Base-by-base conservation (phyloP, 306 rosid genomes). In the Pachyrhizus erosus region DNA sequence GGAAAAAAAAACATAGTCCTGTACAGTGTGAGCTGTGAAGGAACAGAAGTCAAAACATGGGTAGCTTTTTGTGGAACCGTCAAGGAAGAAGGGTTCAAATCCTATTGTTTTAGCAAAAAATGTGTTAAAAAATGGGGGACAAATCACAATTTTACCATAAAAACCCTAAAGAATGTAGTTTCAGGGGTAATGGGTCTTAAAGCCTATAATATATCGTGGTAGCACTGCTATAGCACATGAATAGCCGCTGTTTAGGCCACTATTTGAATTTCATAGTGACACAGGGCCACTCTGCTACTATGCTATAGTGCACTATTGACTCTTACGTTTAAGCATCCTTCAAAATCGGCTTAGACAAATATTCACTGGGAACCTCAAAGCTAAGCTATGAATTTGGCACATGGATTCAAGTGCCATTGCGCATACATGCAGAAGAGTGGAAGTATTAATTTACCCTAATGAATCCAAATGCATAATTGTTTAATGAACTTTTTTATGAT, bases 381-480 rank as follows among this genome's bases (percentile, higher is more conserved):
- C 34, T 61, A 49, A 31, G 46, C 68, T 29, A 66, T 27, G 33
- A 73, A 55, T 77, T 73, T 39, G 43, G 18, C 67, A 55, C 8
- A 23, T 24, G 29, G 21, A 65, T 49, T 29, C 51, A 62, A 76
- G 39, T 48, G 24, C 29, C 31, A 78, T 11, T 40, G 18, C 77
- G 64, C n/a, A 54, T 24, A 73, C 46, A 84, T 33, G 58, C 68
- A 49, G 78, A 40, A 23, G 70, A 11, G 61, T 40, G 17, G 33
- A 65, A 66, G 76, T 60, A 52, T 17, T 20, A 9, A 54, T 27
- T 15, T 83, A 71, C 39, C 49, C 55, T 42, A 72, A 77, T 3
- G 2, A 72, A 80, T 70, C 82, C 60, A 52, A 75, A 40, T 51
- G 61, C 57, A 37, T n/a, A 13, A 17, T 39, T 26, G 60, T 62